Evolutionary conservation across 1,139 yeast species (phyloP), one percentile per base, ranked within the genome.

Genomic region (Citeromyces hawaiiensis): DNA sequence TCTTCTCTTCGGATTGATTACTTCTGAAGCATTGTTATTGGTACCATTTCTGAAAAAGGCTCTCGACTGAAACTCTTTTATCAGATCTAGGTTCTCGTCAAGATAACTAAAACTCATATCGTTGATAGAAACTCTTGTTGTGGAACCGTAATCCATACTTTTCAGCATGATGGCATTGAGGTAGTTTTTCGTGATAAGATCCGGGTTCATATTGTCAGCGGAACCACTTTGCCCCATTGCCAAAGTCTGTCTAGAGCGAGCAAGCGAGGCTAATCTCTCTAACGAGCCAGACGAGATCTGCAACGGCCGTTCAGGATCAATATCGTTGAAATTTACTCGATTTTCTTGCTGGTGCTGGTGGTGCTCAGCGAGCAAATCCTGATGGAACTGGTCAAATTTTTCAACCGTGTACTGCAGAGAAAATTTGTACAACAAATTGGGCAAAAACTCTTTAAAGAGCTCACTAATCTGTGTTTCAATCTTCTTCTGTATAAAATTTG

Each of bases 391-490:
- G 48, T 61, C 56, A 40, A 61, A 53, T 8, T 65, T 55, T 45
- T 66, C 61, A 6, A 72, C 71, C 3, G 85, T 74, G 66, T 83
- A 86, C 48, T 72, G 74, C 48, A 83, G 73, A 18, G 88, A 77
- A 43, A 85, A 69, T 49, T 79, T 75, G 57, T 86, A 91, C 39
- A 86, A 66, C 36, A 85, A 74, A 4, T 86, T 77, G 1, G 96
- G 96, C 42, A 86, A 64, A 38, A 87, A 83, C 54, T 86, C 95
- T 44, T 93, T 67, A 59, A 86, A 85, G 47, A 86, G 61, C 41
- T 80, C 85, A 41, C 94, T 63, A 35, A 86, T 79, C 55, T 83
- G 93, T 42, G 68, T 71, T 55, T 86, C 95, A 45, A 86, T 86
- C 55, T 85, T 93, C 37, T 72, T 72, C 53, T 86, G 95, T 42